Conservation (phyloP, 495 filamentous ascomycete species). For the Cryomyces minteri region DNA sequence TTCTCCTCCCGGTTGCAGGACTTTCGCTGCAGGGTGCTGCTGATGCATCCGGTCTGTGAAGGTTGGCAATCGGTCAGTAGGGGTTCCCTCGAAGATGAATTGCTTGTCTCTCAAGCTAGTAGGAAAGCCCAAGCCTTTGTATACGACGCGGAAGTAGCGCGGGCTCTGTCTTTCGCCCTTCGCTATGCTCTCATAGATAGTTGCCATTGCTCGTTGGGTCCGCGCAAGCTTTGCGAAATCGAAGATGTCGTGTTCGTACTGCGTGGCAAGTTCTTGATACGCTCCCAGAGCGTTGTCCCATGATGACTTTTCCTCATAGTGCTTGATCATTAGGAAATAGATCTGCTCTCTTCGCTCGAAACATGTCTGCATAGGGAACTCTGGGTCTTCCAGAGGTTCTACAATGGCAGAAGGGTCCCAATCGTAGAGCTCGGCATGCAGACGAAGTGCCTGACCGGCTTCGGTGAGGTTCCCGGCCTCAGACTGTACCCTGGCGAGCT, state of each 20-base stretch:
- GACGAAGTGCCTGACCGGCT: constrained; percentile 73
- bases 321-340: constrained; percentile 85
- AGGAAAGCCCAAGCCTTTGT: constrained; percentile 83
- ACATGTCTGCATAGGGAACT: constrained; percentile 63
- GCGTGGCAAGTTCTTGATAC: constrained; percentile 74
- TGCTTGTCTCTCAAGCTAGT: constrained; percentile 67
- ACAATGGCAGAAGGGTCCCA: constrained; percentile 66
- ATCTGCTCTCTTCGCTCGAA: constrained; percentile 89
- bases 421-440: constrained; percentile 77
- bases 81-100: constrained; percentile 73
- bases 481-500: constrained; percentile 64
- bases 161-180: constrained; percentile 61
- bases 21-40: constrained; percentile 74
- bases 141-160: constrained; percentile 83
- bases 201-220: constrained; percentile 80
- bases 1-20: constrained; percentile 49
- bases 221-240: constrained; percentile 86
- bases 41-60: constrained; percentile 90
- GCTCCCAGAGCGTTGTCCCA: constrained; percentile 83
- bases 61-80: constrained; percentile 53
- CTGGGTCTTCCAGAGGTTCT: constrained; percentile 48
- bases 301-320: constrained; percentile 80
- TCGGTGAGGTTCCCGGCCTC: constrained; percentile 66
- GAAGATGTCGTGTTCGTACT: constrained; percentile 78
- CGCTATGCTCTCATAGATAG: constrained; percentile 71